phyloP scores from a whole-genome alignment of 805 yeast species.

The Kluyveromyces aestuarii region DNA sequence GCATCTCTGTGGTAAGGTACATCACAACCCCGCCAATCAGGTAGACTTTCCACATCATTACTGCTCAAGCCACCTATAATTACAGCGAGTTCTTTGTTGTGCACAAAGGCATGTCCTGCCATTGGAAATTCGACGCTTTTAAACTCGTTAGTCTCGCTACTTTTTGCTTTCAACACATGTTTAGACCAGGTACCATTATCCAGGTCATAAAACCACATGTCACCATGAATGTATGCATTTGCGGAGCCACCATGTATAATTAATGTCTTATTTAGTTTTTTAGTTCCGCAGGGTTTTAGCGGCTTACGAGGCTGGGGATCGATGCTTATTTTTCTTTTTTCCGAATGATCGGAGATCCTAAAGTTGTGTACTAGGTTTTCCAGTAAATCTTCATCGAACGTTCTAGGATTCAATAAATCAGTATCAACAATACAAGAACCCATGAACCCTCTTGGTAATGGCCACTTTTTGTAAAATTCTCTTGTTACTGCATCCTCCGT shows the following conservation, averaged over 20 bases:
- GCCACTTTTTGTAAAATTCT: conserved; percentile 13
- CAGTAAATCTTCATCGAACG: conserved; percentile 11
- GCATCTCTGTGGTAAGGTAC: too few relatives aligned
- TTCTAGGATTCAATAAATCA: conserved; percentile 5
- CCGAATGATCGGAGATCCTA: conserved; percentile 13
- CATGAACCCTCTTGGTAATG: conserved; percentile 31
- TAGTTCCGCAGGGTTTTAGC: background rate
- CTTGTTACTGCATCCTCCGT: conserved; percentile 5
- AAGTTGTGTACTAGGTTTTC: conserved; percentile 17
- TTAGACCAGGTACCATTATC: conserved; percentile 35
- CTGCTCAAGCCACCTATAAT: conserved; percentile 23
- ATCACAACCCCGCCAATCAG: background rate
- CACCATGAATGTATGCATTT: conserved; percentile 32
- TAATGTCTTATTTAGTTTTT: conserved; percentile 11
- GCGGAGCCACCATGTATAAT: conserved; percentile 34
- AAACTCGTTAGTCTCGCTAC: conserved; percentile 9
- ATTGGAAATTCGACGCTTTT: conserved; percentile 13
- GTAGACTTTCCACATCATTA: conserved; percentile 14
- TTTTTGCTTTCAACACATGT: conserved; percentile 8
- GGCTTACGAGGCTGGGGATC: background rate
- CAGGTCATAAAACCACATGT: conserved; percentile 43
- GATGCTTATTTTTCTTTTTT: conserved; percentile 1
- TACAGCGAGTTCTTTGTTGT: conserved; percentile 16
- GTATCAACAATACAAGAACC: conserved; percentile 21
- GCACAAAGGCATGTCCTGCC: conserved; percentile 23